Conservation (phyloP, 352 stramenopile species). For the Globisporangium lucens region DNA sequence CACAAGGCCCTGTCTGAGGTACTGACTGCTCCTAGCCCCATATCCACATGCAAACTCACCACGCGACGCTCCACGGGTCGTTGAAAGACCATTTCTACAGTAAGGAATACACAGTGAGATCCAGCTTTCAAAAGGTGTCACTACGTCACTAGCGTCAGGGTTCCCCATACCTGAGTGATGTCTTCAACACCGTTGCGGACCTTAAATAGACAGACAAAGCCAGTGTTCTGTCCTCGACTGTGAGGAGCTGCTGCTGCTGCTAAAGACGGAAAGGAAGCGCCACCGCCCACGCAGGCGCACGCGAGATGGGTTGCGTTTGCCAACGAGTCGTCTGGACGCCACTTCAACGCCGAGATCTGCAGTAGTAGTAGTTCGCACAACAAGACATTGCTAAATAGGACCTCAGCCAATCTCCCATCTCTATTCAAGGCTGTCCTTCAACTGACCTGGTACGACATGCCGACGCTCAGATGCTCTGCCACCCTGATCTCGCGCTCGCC, state of each 20-base stretch:
- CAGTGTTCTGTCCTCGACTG: not conserved
- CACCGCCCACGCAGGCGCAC: constrained; percentile 1
- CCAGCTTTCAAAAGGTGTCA: not conserved
- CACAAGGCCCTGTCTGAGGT: not conserved
- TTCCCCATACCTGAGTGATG: not conserved
- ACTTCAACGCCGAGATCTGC: constrained; percentile 17
- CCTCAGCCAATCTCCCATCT: not conserved
- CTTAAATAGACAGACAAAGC: not conserved
- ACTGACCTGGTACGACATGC: constrained; percentile 2
- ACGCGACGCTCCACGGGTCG: constrained; percentile 15
- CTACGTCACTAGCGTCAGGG: not conserved
- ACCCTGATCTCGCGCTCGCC: constrained; percentile 1
- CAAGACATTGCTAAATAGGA: not conserved
- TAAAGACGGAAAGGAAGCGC: not conserved
- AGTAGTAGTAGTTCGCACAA: not conserved
- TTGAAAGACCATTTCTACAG: constrained; percentile 3
- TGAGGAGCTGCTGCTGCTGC: not conserved
- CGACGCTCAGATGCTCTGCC: not conserved
- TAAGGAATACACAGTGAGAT: not conserved
- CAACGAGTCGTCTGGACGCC: constrained; percentile 7
- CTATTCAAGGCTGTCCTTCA: not conserved
- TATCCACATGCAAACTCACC: constrained; percentile 4
- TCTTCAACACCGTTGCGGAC: not conserved
- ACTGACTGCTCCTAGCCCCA: not conserved
- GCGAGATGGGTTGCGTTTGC: not conserved